Base-by-base conservation (phyloP, 116 monocot genomes). In the Iris pallida region DNA sequence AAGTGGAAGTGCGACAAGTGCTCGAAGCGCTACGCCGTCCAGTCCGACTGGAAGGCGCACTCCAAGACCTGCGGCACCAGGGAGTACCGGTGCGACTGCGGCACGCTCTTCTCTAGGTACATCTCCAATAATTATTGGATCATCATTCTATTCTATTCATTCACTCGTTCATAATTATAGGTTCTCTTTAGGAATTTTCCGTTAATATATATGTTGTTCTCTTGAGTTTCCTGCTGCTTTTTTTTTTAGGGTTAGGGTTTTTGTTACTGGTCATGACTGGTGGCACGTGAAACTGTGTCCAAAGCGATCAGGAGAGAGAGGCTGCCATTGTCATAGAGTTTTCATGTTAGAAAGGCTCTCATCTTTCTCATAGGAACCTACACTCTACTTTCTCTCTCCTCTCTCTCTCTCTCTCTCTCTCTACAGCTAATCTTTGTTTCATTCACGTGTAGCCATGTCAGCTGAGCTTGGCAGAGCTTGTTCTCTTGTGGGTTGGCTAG, bases 1-100 rank as follows among this genome's bases (percentile, higher is more conserved):
- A 97, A 92, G 69, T 97, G 97, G 97, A 92, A 92, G 81, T 97
- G 97, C 71, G 97, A 97, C 17, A 92, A 90, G 79, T 97, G 97
- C 77, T 85, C 92, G 48, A 97, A 97, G 78, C 82, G 87, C 30
- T 97, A 97, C 74, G 97, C 97, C 17, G 97, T 97, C 6, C 92
- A 97, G 65, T 97, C 97, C 2, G 97, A 97, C 77, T 89, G 87
- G 85, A 97, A 97, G 75, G 97, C 97, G 0, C 97, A 97, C 58
- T 87, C 92, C 51, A 97, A 97, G 80, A 97, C 88, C 20, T 97
- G 97, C 65, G 97, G 92, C 73, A 97, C 97, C n/a, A 58, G 92
- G 12, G 97, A 97, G 85, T 97, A 97, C 71, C 84, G 90, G 16
- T 97, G 97, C 65, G 97, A 97, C 76, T 92, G 92, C 57, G 97